Conservation (phyloP, 169 alveolate genomes). For the Plasmodium yoelii region DNA sequence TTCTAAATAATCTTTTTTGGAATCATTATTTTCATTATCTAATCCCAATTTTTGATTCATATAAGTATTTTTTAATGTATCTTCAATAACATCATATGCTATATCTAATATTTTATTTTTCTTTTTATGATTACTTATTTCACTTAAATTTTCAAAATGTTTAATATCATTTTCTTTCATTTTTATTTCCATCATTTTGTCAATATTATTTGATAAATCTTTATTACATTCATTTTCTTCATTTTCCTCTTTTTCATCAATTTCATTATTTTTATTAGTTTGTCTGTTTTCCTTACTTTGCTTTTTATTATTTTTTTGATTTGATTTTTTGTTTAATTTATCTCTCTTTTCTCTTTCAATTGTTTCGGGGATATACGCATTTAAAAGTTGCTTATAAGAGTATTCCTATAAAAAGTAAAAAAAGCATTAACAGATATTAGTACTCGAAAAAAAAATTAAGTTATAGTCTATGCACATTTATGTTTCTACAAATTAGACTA, state of each 20-base stretch:
- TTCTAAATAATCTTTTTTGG: slow-evolving; percentile 52
- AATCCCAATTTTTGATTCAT: background rate
- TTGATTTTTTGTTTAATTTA: slow-evolving; percentile 35
- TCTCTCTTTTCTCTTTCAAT: slow-evolving; percentile 56
- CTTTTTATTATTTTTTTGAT: slow-evolving; percentile 5
- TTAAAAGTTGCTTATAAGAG: slow-evolving; percentile 61
- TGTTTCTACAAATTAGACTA: no score
- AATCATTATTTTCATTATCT: slow-evolving; percentile 8
- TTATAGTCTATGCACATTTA: no score
- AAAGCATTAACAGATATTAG: no score
- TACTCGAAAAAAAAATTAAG: no score
- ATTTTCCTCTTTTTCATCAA: background rate
- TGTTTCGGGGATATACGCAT: slow-evolving; percentile 74
- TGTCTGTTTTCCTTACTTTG: slow-evolving; percentile 6
- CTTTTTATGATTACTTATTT: slow-evolving; percentile 46
- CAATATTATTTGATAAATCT: slow-evolving; percentile 9
- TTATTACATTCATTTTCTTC: background rate
- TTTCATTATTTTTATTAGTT: no score
- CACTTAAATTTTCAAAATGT: slow-evolving; percentile 53
- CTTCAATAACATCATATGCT: slow-evolving; percentile 59
- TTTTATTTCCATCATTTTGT: slow-evolving; percentile 39
- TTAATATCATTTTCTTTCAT: slow-evolving; percentile 16
- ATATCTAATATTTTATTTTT: slow-evolving; percentile 63
- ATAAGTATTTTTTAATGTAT: slow-evolving; percentile 47
- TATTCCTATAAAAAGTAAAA: slow-evolving; percentile 25